Conservation (phyloP, 106 monocot species). For the Dendrobium chrysotoxum region DNA sequence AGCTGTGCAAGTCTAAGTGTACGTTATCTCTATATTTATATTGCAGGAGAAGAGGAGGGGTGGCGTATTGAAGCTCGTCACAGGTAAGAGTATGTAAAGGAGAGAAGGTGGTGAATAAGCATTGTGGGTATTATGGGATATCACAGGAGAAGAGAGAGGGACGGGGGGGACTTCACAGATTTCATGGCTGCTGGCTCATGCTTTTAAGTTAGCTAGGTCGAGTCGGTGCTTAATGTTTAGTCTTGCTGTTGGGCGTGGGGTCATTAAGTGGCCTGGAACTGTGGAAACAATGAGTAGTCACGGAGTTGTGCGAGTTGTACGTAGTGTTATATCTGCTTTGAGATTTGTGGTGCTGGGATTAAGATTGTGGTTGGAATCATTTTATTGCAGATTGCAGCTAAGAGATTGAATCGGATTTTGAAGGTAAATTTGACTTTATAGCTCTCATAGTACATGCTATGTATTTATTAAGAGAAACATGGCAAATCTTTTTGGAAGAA, state of each 20-base stretch:
- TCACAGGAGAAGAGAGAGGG: slow-evolving; percentile 5
- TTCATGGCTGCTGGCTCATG: neutral
- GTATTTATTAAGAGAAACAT: too few relatives aligned
- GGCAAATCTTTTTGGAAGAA: too few relatives aligned
- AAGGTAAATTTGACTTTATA: too few relatives aligned
- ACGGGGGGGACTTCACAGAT: neutral
- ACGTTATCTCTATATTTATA: neutral
- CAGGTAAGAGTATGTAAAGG: neutral
- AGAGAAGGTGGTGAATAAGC: neutral
- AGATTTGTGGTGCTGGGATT: neutral
- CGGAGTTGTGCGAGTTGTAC: too few relatives aligned
- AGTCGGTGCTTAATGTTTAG: neutral
- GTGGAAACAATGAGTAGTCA: neutral
- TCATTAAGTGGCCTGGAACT: neutral
- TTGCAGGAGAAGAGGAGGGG: neutral
- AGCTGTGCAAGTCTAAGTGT: neutral
- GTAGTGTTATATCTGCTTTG: neutral
- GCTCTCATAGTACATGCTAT: too few relatives aligned
- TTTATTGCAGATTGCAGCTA: too few relatives aligned
- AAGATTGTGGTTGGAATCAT: neutral
- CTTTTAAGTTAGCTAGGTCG: neutral
- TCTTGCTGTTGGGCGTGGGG: neutral
- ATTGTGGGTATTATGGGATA: neutral
- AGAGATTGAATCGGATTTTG: too few relatives aligned
- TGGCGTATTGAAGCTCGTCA: neutral